A percentile compares a stretch with the other conserved stretches of the same genome.
These are phyloP conservation scores for Graphilbum fragrans DNA, from an alignment of 2,329 filamentous ascomycete genomes.

Conservation along the genomic window DNA sequence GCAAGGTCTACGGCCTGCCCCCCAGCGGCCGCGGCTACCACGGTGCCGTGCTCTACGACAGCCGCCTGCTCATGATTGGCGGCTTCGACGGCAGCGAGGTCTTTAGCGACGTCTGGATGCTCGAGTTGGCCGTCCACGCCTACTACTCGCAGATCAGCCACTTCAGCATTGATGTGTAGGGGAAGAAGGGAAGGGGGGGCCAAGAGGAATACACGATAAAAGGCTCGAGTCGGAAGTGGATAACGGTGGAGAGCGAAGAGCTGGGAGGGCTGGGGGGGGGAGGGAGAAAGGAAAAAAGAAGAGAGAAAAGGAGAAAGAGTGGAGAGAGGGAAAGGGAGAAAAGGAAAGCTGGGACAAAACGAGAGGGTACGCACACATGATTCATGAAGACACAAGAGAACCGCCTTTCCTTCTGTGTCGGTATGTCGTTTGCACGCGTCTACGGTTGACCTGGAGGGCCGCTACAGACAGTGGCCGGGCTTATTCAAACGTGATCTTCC, in stretches of 20 bases:
- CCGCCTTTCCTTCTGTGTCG: too few relatives aligned
- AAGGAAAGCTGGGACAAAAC: not conserved
- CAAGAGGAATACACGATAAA: not conserved
- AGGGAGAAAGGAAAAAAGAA: not conserved
- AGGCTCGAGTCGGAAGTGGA: not conserved
- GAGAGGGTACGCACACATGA: not conserved
- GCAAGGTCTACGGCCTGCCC: slow-evolving; percentile 50
- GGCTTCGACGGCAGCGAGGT: slow-evolving; percentile 58
- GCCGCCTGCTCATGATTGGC: slow-evolving; percentile 50
- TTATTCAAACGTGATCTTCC: too few relatives aligned
- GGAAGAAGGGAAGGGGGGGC: not conserved
- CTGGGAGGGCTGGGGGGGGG: not conserved
- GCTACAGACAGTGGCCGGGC: too few relatives aligned
- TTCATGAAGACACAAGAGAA: too few relatives aligned
- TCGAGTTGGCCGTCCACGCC: slow-evolving; percentile 57
- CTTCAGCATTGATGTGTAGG: slow-evolving; percentile 54
- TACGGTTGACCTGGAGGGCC: too few relatives aligned
- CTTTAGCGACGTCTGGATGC: slow-evolving; percentile 54
- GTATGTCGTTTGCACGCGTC: too few relatives aligned
- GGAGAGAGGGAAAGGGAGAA: not conserved
- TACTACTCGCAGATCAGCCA: slow-evolving; percentile 66
- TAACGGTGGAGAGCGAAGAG: not conserved
- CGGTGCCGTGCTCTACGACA: slow-evolving; percentile 53
- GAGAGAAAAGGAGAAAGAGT: not conserved
- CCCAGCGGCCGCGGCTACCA: slow-evolving; percentile 56